Base-by-base conservation (phyloP, 352 stramenopile species). In the Phytopythium sindhum region DNA sequence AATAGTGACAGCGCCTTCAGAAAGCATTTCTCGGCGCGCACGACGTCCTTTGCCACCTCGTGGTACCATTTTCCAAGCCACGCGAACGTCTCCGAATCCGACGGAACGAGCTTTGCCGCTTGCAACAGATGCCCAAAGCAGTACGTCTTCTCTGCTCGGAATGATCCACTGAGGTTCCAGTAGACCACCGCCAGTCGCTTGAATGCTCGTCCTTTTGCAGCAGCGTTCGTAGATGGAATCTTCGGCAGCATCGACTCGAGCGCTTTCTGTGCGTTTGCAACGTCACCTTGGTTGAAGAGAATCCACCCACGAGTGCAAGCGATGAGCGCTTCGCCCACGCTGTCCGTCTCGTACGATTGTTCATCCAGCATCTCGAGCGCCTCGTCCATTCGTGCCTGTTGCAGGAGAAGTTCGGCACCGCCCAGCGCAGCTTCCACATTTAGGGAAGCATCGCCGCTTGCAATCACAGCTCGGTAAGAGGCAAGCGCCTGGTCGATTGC, bases 1-100 rank as follows among this genome's bases (percentile, higher is more conserved):
- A 78, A 76, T 12, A 96, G 55, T 24, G 83, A 79, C 23, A 96
- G 72, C 23, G 88, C 84, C 57, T 95, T 94, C 39, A 96, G 61
- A 47, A 91, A 95, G 52, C 88, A 96, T 58, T 96, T 96, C 53
- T 95, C 86, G 1, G 86, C 88, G 23, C 86, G 84, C 28, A 91
- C 17, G 19, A 83, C 60, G 67, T 96, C 88, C 0, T 65, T 69
- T 5, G 63, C 78, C 2, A 93, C 62, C 23, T 85, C 74, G 21
- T 78, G 65, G 58, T 96, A 96, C 82, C 84, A 96, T 57, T 81
- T 81, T 11, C 88, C 88, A 29, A 96, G 67, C 76, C 77, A 91
- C 1, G 66, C 73, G 47, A 94, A 96, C 21, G 84, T 78, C 35
- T 90, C 81, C 0, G 73, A 75, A 53, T 95, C 86, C 12, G 67